These are phyloP conservation scores for Colletotrichum agaves DNA, from an alignment of 2,329 filamentous ascomycete species.

Conservation along the genomic window DNA sequence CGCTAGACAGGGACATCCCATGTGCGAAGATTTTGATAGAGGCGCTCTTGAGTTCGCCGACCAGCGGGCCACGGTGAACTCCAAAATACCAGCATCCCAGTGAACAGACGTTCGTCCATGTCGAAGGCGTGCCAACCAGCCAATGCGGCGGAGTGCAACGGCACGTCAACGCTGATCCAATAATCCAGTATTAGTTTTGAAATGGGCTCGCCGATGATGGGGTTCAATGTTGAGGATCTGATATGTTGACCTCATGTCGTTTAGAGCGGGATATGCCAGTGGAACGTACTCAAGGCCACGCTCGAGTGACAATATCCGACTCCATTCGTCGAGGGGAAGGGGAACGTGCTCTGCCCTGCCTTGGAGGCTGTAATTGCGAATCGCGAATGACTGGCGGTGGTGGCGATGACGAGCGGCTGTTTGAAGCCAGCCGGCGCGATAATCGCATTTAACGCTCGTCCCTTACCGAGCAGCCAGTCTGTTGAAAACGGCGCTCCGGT, in stretches of 20 bases:
- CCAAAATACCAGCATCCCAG: too few relatives aligned
- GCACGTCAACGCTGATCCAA: slow-evolving; percentile 30
- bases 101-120: slow-evolving; percentile 24
- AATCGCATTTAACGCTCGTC: slow-evolving; percentile 21
- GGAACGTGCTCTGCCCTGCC: slow-evolving; percentile 20
- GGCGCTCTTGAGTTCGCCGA: slow-evolving; percentile 37
- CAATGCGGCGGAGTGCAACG: slow-evolving; percentile 30
- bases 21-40: slow-evolving; percentile 29
- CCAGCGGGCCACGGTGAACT: slow-evolving; percentile 19
- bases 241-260: slow-evolving; percentile 22
- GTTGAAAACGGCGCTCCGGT: slow-evolving; percentile 18
- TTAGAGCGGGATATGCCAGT: slow-evolving; percentile 34
- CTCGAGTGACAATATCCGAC: slow-evolving; percentile 20
- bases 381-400: background rate
- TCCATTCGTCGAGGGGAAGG: background rate
- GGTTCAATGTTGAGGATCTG: slow-evolving; percentile 14
- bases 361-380: background rate
- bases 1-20: slow-evolving; percentile 34
- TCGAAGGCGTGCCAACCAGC: slow-evolving; percentile 31
- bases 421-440: background rate
- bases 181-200: slow-evolving; percentile 17
- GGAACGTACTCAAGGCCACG: background rate
- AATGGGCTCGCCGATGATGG: slow-evolving; percentile 29
- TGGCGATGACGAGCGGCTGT: background rate
- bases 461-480: slow-evolving; percentile 23